Conservation (phyloP, 1,139 yeast species). For the Suhomyces anneliseae region DNA sequence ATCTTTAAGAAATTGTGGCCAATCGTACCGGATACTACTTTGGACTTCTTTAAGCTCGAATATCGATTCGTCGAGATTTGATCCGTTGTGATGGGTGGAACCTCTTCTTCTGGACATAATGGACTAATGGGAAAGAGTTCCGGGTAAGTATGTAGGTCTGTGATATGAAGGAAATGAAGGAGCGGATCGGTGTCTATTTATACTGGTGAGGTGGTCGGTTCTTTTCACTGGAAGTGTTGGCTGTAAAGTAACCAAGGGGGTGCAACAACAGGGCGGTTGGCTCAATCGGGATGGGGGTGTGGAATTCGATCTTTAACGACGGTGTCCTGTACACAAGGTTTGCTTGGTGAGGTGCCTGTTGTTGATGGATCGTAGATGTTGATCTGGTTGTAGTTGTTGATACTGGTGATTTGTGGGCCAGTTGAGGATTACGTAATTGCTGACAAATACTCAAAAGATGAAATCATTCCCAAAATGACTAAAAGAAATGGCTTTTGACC, state of each 20-base stretch:
- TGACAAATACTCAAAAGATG: background rate
- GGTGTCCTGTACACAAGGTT: background rate
- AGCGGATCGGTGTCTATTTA: too few relatives aligned
- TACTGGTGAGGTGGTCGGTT: too few relatives aligned
- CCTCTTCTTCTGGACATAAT: conserved; percentile 6
- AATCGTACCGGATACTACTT: conserved; percentile 42
- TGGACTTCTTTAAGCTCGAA: conserved; percentile 39
- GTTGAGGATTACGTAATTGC: background rate
- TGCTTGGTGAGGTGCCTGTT: too few relatives aligned
- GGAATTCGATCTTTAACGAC: background rate
- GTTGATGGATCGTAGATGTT: too few relatives aligned
- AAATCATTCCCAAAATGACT: too few relatives aligned
- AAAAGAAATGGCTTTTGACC: too few relatives aligned
- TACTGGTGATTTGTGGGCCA: background rate
- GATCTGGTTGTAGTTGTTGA: background rate
- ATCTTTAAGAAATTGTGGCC: conserved; percentile 37
- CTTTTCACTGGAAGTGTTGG: too few relatives aligned
- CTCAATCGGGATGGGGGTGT: too few relatives aligned
- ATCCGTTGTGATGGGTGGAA: background rate
- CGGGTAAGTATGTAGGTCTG: background rate
- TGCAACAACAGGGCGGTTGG: too few relatives aligned
- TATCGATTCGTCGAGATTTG: conserved; percentile 29
- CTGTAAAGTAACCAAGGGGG: too few relatives aligned
- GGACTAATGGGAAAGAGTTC: background rate
- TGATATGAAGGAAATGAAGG: background rate